Base-by-base conservation (phyloP, 768 basidiomycete genomes). In the Boletus vermiculosoides region DNA sequence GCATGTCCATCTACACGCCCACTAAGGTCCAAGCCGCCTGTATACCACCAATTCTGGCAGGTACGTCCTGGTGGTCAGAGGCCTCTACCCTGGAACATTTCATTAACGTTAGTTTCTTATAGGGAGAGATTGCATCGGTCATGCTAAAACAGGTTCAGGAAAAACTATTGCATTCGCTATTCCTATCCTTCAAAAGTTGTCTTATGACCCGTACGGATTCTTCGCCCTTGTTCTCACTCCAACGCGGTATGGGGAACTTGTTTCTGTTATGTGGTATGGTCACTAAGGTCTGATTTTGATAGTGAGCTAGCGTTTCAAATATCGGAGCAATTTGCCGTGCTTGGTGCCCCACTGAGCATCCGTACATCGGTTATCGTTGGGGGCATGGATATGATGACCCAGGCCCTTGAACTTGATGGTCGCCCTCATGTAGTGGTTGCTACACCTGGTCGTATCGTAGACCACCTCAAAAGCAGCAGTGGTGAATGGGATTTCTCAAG, bases 281-380 rank as follows among this genome's bases (percentile, higher is more conserved):
- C n/a, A 48, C 52, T 57, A 31, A 52, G 15, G 15, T 48, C 36
- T 31, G 13, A 55, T 48, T 31, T 45, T 7, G 10, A 18, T 63
- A 98, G 96, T 61, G 97, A 99, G 68, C 79, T 99, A 20, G 97
- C 97, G 0, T 98, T 98, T 68, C 97, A 99, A 68, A 94, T 99
- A 49, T 83, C 94, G 2, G 96, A 98, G 60, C 97, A 99, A 70
- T 98, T 98, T 70, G 84, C 87, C 2, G 94, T 94, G 6, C 80
- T 99, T 2, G 96, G 97, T 25, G 78, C 83, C 18, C 78, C 92
- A 12, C 74, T 97, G 56, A 93, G 88, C 66, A 73, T 93, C 47
- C 85, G 86, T 31, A 96, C 94, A 10, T 83, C 89, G 11, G 94
- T 98, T 9, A 77, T 98, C 33, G 94, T 98, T 2, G 97, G 97